phyloP scores from a whole-genome alignment of 2,329 filamentous ascomycete genomes.

The Alternaria novae-zelandiae region DNA sequence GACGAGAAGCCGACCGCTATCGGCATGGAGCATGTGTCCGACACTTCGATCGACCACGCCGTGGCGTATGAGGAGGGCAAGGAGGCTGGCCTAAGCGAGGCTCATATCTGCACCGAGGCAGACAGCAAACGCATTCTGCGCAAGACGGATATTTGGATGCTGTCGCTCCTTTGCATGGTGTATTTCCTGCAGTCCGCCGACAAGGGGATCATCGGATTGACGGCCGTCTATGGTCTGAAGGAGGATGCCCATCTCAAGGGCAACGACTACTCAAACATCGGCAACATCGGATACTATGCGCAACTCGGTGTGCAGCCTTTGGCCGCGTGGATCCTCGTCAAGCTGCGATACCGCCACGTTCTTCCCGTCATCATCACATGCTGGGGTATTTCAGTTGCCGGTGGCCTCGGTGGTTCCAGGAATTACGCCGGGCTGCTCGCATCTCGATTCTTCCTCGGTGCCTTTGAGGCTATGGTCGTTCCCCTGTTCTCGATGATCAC shows the following conservation, averaged over 20 bases:
- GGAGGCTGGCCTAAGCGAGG: slow-evolving; percentile 17
- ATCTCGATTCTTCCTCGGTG: slow-evolving; percentile 31
- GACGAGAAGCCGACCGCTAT: slow-evolving; percentile 19
- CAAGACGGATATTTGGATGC: slow-evolving; percentile 30
- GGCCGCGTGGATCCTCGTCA: slow-evolving; percentile 58
- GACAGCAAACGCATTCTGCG: slow-evolving; percentile 31
- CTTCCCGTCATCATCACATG: slow-evolving; percentile 47
- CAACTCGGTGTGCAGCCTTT: slow-evolving; percentile 61
- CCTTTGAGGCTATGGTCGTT: slow-evolving; percentile 35
- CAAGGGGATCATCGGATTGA: slow-evolving; percentile 58
- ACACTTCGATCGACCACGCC: slow-evolving; percentile 16
- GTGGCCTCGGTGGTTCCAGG: slow-evolving; percentile 26
- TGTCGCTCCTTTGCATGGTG: slow-evolving; percentile 33
- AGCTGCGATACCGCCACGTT: slow-evolving; percentile 42
- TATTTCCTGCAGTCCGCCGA: slow-evolving; percentile 49
- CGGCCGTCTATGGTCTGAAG: slow-evolving; percentile 61
- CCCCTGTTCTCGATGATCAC: slow-evolving; percentile 37
- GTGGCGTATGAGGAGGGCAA: slow-evolving; percentile 30
- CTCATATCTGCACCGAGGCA: slow-evolving; percentile 27
- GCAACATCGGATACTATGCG: slow-evolving; percentile 57
- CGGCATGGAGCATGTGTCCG: slow-evolving; percentile 16
- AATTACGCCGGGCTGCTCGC: slow-evolving; percentile 28
- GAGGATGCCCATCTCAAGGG: slow-evolving; percentile 47
- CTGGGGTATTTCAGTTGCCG: slow-evolving; percentile 54
- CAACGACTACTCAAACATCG: slow-evolving; percentile 56